Base-by-base conservation (phyloP, 345 rosid species). In the Gossypium raimondii region DNA sequence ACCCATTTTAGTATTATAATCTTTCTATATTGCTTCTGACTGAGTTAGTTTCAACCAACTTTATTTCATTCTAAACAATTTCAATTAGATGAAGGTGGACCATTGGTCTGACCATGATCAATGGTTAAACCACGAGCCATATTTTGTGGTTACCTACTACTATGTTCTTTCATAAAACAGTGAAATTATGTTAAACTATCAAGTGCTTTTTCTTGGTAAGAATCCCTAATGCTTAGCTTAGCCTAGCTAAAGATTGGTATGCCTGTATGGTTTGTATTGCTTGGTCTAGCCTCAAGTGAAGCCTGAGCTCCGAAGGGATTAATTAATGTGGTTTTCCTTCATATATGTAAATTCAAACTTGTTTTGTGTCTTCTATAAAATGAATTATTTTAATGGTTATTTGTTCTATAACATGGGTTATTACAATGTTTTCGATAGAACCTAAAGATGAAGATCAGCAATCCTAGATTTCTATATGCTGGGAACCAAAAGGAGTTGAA, bases 401-500 rank as follows among this genome's bases (percentile, higher is more conserved):
- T 51, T 22, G 44, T 51, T 69, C 22, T 27, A 27, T 69, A 50
- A 53, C 56, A 24, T 41, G 75, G 52, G 13, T 72, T 65, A 17
- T 74, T 16, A 70, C 27, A n/a, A 57, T 79, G 69, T 75, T 27
- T 78, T 67, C 41, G 68, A 70, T 94, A 95, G 99, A 90, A 95
- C 79, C 84, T 95, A 82, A 95, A 93, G 86, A 93, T 95, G 97
- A 95, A 90, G 86, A 83, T 92, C 74, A 89, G 90, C 78, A 84
- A 93, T 85, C 97, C 94, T 45, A 90, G 97, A 84, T 89, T 85
- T 80, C 76, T 95, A 47, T 80, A 63, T 78, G 72, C 86, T 78
- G 98, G 87, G 83, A 84, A 77, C 62, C 82, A 43, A 75, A 87
- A 80, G 61, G 87, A 86, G 72, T 76, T 89, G 84, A 77, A 81